Base-by-base conservation (phyloP, 1,284 basidiomycete species). In the Volvariella volvacea region DNA sequence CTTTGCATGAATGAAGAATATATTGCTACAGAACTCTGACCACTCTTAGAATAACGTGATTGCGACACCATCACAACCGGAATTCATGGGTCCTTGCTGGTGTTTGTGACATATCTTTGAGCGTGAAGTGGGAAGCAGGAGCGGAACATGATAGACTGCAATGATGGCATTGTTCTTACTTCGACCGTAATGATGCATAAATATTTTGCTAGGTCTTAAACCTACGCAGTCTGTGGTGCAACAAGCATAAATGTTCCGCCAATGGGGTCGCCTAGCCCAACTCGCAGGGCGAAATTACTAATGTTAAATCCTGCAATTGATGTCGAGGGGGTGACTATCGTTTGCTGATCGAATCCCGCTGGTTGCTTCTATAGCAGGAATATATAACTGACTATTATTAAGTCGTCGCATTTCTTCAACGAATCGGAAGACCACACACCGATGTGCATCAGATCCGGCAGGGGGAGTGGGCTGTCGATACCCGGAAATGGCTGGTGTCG, bases 211-310 rank as follows among this genome's bases (percentile, higher is more conserved):
- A n/a, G n/a, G n/a, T n/a, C n/a, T n/a, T n/a, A n/a, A n/a, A n/a
- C 25, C 25, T 6, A 12, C 25, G 25, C 12, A 6, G 6, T 28
- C 25, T 52, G 47, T 21, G 71, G 69, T 3, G 63, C 68, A 20
- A 76, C 73, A 3, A 65, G 56, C 62, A 76, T 73, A 56, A 73
- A 76, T 0, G 70, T 73, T 21, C 73, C 74, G 10, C 63, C 74
- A 37, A 76, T 62, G 0, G 74, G 74, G 30, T 63, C 54, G 12
- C 74, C 74, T 16, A 78, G 58, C 3, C 67, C 64, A 8, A 68
- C 64, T 32, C 57, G 60, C 14, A 50, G 51, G 1, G 71, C 72
- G 50, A 76, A 76, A 4, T 58, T 40, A 36, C 66, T 71, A 45
- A 76, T 64, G 48, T 74, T 74, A 60, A 74, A 76, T 14, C 61